Evolutionary conservation across 805 yeast species (phyloP), one percentile per base, ranked within the genome.

Genomic region (Blastobotrys chiropterorum): DNA sequence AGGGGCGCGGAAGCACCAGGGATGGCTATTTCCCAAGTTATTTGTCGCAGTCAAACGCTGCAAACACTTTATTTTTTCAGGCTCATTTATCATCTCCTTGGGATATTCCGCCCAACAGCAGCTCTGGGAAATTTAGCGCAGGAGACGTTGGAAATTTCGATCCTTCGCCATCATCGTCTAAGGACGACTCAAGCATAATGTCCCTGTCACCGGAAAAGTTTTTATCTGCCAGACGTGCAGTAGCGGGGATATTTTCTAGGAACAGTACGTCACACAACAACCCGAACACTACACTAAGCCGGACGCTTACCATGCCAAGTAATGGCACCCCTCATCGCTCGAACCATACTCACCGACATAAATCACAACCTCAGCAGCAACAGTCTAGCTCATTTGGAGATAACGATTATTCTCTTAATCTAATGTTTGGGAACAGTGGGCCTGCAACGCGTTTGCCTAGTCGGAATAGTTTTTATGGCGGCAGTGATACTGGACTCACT

Each of bases 171-270:
- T 20, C 39, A 3, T 52, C 58, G 7, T 55, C 46, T 56, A 63
- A 2, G 67, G 67, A 48, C 62, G 76, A 8, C 79, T 82, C 0
- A 67, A 77, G 49, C 75, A 76, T 58, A 15, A 34, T 56, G 72
- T 81, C 4, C 79, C 80, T 2, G 74, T 76, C 56, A 15, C 60
- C 60, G 3, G 62, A 59, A 42, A 56, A 54, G 48, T 53, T 54
- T 30, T 14, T 43, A 15, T 34, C 38, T 4, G 50, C 53, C 16
- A 44, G 47, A 20, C 40, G 41, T 19, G 49, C 52, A 41, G 47
- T 53, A 11, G 44, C 56, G 2, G 52, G 53, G 17, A 31, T 52
- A 11, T 43, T 53, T 21, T 47, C 53, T 3, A 39, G 48, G 15
- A 26, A 65, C 65, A 2, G 16, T 8, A 40, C 16, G 3, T 40